Base-by-base conservation (phyloP, 129 eudicot species). In the Artemisia annua region DNA sequence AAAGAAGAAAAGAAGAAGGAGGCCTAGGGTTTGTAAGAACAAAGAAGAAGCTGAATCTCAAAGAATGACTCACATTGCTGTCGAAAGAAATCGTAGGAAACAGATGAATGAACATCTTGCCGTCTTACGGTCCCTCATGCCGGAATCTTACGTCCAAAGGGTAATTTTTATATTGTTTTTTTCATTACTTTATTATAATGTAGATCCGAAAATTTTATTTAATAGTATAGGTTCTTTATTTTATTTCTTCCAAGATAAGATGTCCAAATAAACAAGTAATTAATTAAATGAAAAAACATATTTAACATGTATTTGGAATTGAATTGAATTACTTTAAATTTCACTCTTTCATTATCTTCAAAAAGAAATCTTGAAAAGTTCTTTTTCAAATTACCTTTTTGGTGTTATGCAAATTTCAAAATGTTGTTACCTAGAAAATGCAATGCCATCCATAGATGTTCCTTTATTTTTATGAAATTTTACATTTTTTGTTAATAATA, bases 101-200 rank as follows among this genome's bases (percentile, higher is more conserved):
- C 98, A 87, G 61, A 93, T 93, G 96, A 93, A 93, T 66, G 97
- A 93, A 13, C 97, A 93, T 75, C 88, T 93, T 30, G 91, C 98
- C 3, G 97, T 90, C 48, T 70, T 93, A 26, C 83, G 98, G n/a
- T 89, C 97, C 11, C 98, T 93, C 87, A 93, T 93, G 98, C 97
- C 97, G 11, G 96, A 90, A 63, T 93, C 98, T 75, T 93, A 93
- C 70, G 96, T 85, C 15, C 97, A 93, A 83, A 87, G 98, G 87
- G 98, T 93, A 10, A 75, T 80, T 12, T 28, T 16, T 46, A 71
- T 8, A 18, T 54, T 13, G 3, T 20, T 72, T 16, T 19, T 69
- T 15, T 32, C 26, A 5, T 15, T 54, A 20, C 16, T 24, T 69
- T 1, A 30, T 24, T 20, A 20, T 14, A 68, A 44, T 76, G 8